These are phyloP conservation scores for Microglena sp. DNA, from an alignment of 139 green algal genomes.

Conservation along the genomic window DNA sequence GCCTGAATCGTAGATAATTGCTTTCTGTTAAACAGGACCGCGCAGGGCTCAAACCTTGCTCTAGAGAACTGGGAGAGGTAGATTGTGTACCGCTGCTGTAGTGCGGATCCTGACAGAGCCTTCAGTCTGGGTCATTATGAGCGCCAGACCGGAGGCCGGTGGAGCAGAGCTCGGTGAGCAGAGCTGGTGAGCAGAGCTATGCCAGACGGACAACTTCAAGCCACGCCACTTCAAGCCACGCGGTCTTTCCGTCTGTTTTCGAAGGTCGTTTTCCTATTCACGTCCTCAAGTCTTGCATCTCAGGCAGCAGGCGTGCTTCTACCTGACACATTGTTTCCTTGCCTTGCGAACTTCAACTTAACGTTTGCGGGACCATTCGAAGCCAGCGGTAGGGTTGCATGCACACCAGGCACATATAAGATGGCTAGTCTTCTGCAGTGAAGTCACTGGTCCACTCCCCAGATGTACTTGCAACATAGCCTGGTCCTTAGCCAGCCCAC, in stretches of 20 bases:
- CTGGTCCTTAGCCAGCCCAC: too few species aligned
- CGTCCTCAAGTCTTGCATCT: neutral
- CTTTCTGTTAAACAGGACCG: neutral
- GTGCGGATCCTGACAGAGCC: too few species aligned
- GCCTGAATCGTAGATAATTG: too few species aligned
- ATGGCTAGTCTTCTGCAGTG: too few species aligned
- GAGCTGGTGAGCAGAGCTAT: neutral
- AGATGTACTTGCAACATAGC: too few species aligned
- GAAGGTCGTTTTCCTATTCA: neutral
- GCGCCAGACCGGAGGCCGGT: neutral
- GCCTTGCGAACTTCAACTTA: too few species aligned
- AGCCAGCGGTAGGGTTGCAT: too few species aligned
- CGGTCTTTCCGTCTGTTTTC: neutral
- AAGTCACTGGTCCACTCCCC: too few species aligned
- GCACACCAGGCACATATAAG: too few species aligned
- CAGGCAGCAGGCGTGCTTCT: neutral
- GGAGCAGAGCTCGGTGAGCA: neutral
- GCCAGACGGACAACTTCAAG: neutral
- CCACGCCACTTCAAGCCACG: neutral
- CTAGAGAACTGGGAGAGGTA: neutral
- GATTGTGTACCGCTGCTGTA: neutral
- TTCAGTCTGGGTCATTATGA: neutral
- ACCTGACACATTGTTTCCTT: neutral
- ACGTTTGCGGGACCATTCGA: too few species aligned
- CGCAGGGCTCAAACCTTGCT: neutral